Evolutionary conservation across 2,329 filamentous ascomycete genomes (phyloP), one percentile per base, ranked within the genome.

Genomic region (Ceratocystis cubensis): DNA sequence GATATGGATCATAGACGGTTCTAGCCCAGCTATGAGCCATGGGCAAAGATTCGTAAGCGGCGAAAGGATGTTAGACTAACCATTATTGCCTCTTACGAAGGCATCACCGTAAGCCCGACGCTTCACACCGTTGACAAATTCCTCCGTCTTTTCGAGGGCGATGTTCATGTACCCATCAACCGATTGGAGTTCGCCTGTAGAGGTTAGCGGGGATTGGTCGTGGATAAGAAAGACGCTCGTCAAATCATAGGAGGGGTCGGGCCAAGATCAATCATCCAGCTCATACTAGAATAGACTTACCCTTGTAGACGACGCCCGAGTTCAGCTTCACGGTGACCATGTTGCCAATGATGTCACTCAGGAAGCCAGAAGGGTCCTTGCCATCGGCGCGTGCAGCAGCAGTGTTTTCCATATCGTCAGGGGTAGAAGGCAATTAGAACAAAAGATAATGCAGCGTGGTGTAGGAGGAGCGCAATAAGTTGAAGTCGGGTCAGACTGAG

Each of bases 151-250:
- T 77, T 99, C 94, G 37, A 99, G 84, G 13, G 94, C 93, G 75
- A 99, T 96, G 78, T 99, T 99, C 94, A 99, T 99, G 78, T 97
- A 99, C 64, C 94, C 94, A 76, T 99, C 94, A 63, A 99, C 93
- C 0, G 92, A 96, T 75, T 97, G 92, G 46, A 97, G 83, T 75
- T 96, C 91, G 71, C 94, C 93, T 96, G 69, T 20, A 15, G 13
- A 10, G 17, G 17, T 59, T 37, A 59, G 56, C 1, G 17, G 48
- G 22, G 3, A 44, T 10, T 5, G 17, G 48, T 1, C 8, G 33
- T 10, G 7, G 5, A 6, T n/a, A 15, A 56, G 20, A 28, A 56
- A 15, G 17, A 20, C 28, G 28, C 30, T n/a, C 20, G 3, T 15
- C 5, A 48, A 53, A 10, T 4, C n/a, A 22, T 22, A 20, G 6